Evolutionary conservation across 768 basidiomycete species (phyloP).

Genomic region (Pisolithus orientalis): DNA sequence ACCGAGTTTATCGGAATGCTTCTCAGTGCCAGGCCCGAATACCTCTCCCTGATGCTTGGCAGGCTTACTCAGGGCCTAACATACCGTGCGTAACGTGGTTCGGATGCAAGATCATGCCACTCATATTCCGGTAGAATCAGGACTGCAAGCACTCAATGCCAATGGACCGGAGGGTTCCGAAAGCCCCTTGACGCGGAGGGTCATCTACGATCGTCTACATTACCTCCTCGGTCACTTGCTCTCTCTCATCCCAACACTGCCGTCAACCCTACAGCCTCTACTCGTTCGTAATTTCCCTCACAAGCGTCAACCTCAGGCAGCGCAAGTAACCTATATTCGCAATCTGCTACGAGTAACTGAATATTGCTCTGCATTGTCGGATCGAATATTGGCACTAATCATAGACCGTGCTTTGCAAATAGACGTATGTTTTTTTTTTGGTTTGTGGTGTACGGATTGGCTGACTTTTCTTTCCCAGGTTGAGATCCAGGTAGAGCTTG

Average conservation of each 20-base stretch:
- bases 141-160: slow-evolving; percentile 54
- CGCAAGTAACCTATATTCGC: slow-evolving; percentile 85
- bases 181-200: slow-evolving; percentile 68
- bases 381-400: slow-evolving; percentile 78
- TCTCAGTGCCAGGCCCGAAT: slow-evolving; percentile 87
- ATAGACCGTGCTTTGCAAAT: slow-evolving; percentile 94
- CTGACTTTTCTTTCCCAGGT: slow-evolving; percentile 45
- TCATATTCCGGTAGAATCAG: slow-evolving; percentile 50
- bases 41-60: slow-evolving; percentile 75
- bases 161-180: slow-evolving; percentile 58
- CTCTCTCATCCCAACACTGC: slow-evolving; percentile 85
- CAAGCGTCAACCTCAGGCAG: slow-evolving; percentile 75
- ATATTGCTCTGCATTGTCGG: slow-evolving; percentile 85
- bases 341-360: slow-evolving; percentile 78
- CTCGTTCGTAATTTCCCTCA: slow-evolving; percentile 86
- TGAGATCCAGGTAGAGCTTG: slow-evolving; percentile 93
- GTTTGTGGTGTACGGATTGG: not conserved
- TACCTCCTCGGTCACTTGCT: slow-evolving; percentile 82
- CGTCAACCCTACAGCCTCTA: slow-evolving; percentile 79
- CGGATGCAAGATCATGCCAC: slow-evolving; percentile 3
- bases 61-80: slow-evolving; percentile 85
- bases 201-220: slow-evolving; percentile 84
- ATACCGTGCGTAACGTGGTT: slow-evolving; percentile 57
- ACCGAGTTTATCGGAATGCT: slow-evolving; percentile 88
- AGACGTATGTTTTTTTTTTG: slow-evolving; percentile 55